These are phyloP conservation scores for Aplosporella prunicola DNA, from an alignment of 2,329 filamentous ascomycete species.

Conservation along the genomic window DNA sequence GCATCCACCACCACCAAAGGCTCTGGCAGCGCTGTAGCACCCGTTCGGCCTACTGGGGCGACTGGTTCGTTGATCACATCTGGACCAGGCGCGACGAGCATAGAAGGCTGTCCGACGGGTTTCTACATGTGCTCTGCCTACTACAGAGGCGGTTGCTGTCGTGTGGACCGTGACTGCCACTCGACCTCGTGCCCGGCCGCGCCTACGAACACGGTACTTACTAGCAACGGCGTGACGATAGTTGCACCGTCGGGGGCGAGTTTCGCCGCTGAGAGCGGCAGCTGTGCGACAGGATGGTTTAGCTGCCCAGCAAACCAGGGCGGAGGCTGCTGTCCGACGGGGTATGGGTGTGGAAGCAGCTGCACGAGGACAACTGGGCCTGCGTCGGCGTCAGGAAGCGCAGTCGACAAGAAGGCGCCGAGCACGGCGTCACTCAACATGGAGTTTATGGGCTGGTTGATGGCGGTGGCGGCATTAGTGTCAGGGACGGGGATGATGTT, in stretches of 20 bases:
- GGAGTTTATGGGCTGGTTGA: constrained; percentile 20
- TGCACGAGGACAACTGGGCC: constrained; percentile 25
- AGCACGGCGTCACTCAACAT: constrained; percentile 25
- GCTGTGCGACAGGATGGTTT: constrained; percentile 73
- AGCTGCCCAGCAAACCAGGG: constrained; percentile 55
- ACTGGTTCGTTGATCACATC: constrained; percentile 33
- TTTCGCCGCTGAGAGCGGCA: constrained; percentile 31
- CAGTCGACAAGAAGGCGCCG: constrained; percentile 29
- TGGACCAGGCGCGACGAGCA: no score
- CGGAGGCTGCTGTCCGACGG: constrained; percentile 75
- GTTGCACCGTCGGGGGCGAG: constrained; percentile 50
- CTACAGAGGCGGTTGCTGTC: constrained; percentile 77
- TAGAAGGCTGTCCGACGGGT: constrained; percentile 63
- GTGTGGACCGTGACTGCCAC: constrained; percentile 75
- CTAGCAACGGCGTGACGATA: constrained; percentile 57
- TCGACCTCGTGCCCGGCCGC: constrained; percentile 63
- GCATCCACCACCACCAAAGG: constrained; percentile 24
- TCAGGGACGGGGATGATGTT: constrained; percentile 31
- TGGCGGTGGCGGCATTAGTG: constrained; percentile 20
- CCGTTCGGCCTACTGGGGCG: constrained; percentile 33
- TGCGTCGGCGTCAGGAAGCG: constrained; percentile 12
- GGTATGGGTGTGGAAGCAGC: constrained; percentile 57
- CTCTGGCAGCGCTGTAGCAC: constrained; percentile 31
- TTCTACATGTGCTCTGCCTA: constrained; percentile 86
- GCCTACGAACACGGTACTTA: constrained; percentile 53